A percentile compares a stretch with the other conserved stretches of the same genome.
These are phyloP conservation scores for Backusella morwellensis DNA, from an alignment of 192 early-diverging fungal genomes.

Conservation along the genomic window DNA sequence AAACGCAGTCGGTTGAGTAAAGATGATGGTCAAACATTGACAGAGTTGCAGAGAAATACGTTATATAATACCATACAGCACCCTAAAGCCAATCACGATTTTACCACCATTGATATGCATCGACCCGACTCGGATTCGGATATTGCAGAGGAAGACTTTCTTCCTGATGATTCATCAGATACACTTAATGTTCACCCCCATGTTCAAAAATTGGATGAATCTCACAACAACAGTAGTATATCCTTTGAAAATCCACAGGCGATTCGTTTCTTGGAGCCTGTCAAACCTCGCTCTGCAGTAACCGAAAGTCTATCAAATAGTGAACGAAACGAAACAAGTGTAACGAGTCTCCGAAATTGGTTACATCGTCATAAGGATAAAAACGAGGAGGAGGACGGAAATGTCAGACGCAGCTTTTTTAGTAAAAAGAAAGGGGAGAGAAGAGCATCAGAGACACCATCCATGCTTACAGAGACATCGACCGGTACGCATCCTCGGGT, in stretches of 20 bases:
- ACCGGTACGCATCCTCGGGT: conserved; percentile 5
- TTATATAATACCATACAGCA: conserved; percentile 27
- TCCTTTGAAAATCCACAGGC: conserved; percentile 20
- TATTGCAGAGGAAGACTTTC: conserved; percentile 11
- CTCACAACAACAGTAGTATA: conserved; percentile 1
- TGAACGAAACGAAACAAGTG: conserved; percentile 18
- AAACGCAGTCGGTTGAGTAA: not conserved
- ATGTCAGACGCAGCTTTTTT: not conserved
- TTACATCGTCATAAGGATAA: not conserved
- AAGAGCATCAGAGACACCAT: not conserved
- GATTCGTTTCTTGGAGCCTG: conserved; percentile 34
- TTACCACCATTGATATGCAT: not conserved
- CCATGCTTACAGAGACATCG: not conserved
- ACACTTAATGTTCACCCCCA: not conserved
- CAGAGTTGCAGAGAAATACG: conserved; percentile 24
- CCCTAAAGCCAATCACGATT: not conserved
- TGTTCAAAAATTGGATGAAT: not conserved
- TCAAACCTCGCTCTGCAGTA: conserved; percentile 21
- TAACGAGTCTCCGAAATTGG: conserved; percentile 6
- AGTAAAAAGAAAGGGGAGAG: not conserved
- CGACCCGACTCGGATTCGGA: not conserved
- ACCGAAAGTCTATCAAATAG: not conserved
- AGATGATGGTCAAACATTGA: conserved; percentile 9
- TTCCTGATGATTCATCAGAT: not conserved
- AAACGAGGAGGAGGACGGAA: not conserved